Evolutionary conservation across 306 rosid species (phyloP), one percentile per base, ranked within the genome.

Genomic region (Casuarina equisetifolia): DNA sequence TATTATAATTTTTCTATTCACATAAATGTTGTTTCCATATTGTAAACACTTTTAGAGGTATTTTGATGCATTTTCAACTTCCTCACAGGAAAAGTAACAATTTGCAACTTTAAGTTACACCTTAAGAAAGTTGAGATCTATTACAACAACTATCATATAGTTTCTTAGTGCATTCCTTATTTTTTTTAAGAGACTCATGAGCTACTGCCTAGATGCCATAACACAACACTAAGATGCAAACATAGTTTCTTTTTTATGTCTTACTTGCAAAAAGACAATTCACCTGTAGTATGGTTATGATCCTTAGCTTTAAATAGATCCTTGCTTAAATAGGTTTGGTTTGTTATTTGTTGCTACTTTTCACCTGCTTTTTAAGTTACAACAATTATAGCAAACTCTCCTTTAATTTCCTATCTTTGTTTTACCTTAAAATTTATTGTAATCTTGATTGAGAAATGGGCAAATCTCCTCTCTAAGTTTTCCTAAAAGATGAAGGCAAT

Each of bases 181-280:
- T 86, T 86, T 90, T 25, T 80, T 98, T 96, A 85, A 95, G 94
- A 84, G 97, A 80, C 91, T 92, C 91, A 57, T 88, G 91, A 48
- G 98, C 90, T 74, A 98, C 99, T 86, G 97, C 98, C 72, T 96
- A 93, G 86, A 92, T 95, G 88, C 99, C 92, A 79, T 95, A 95
- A 78, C 99, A 92, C 11, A 95, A 91, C 91, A 95, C 88, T 89
- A 92, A 83, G 50, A 91, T 91, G 87, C 97, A 88, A 62, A 92
- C 92, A 85, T 93, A 86, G 88, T 25, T 25, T 25, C 89, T 90
- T 75, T 85, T 89, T 49, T 93, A 90, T 52, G 94, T 82, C 83
- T 84, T 91, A 61, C 81, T 86, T 74, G 77, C 80, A 50, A 91
- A 83, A 67, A 92, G 71, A 82, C 92, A 83, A 69, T 78, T 79